phyloP scores from a whole-genome alignment of 2,329 filamentous ascomycete genomes.

The Chaetothyriales sp. region DNA sequence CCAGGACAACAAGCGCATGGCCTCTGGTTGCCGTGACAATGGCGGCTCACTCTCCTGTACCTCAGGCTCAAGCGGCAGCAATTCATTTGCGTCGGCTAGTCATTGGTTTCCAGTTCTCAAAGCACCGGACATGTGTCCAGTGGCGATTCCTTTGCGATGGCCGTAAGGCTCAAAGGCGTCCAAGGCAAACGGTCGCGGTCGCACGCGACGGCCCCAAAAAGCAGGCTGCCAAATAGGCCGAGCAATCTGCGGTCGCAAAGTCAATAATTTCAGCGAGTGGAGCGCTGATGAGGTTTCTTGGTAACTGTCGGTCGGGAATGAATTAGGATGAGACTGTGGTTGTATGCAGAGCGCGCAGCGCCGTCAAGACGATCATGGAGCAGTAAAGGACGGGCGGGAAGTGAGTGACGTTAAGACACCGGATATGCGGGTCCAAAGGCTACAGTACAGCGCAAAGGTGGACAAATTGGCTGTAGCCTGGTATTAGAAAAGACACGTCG shows the following conservation, averaged over 20 bases:
- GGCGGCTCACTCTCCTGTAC: neutral
- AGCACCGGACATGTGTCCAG: neutral
- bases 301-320: neutral
- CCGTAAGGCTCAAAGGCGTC: neutral
- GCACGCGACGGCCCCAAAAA: neutral
- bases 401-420: neutral
- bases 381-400: neutral
- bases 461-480: neutral
- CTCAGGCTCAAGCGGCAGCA: neutral
- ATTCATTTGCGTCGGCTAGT: neutral
- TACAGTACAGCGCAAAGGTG: neutral
- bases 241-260: neutral
- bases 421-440: neutral
- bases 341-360: conserved; percentile 1
- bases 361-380: neutral
- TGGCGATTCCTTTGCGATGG: neutral
- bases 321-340: neutral
- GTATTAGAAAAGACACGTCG: neutral
- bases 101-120: neutral
- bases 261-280: neutral
- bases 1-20: conserved; percentile 1
- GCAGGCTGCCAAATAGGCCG: too few species aligned
- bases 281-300: neutral
- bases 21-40: neutral
- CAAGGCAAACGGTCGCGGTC: too few species aligned